These are phyloP conservation scores for Suillus hirtellus DNA, from an alignment of 768 basidiomycete genomes.

Conservation along the genomic window DNA sequence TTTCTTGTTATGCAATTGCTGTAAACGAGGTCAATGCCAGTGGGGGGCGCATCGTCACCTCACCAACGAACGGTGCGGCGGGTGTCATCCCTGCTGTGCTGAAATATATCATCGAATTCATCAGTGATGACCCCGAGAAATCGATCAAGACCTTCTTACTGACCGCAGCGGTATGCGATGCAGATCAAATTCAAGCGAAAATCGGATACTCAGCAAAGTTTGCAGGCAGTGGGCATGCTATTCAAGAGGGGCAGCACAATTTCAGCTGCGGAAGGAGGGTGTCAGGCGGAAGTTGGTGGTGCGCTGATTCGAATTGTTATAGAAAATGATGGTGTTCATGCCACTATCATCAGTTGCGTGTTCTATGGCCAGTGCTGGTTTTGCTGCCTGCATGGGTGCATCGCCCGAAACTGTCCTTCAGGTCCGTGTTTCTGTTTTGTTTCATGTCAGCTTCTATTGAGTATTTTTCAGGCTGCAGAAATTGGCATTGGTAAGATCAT, in stretches of 20 bases:
- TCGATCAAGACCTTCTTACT: conserved; percentile 87
- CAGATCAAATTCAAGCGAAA: conserved; percentile 15
- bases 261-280: conserved; percentile 93
- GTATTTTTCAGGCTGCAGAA: conserved; percentile 65
- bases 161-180: conserved; percentile 78
- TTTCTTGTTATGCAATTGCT: conserved; percentile 92
- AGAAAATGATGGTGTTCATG: conserved; percentile 8
- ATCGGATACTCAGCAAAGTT: not conserved
- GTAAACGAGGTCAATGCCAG: conserved; percentile 95
- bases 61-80: conserved; percentile 90
- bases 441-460: conserved; percentile 3
- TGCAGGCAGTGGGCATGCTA: conserved; percentile 87
- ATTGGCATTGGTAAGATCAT: conserved; percentile 75
- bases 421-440: conserved; percentile 35
- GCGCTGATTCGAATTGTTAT: conserved; percentile 17
- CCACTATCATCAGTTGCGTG: conserved; percentile 65
- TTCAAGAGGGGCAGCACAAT: conserved; percentile 98
- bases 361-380: conserved; percentile 94
- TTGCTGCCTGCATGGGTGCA: conserved; percentile 93
- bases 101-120: conserved; percentile 90
- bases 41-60: conserved; percentile 93
- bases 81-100: conserved; percentile 92
- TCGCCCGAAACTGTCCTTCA: conserved; percentile 82
- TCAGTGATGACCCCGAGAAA: conserved; percentile 88
- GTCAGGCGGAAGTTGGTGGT: conserved; percentile 95